A percentile compares a stretch with the other conserved stretches of the same genome.
These are phyloP conservation scores for Coemansia sp. DNA, from an alignment of 192 early-diverging fungal genomes.

Conservation along the genomic window DNA sequence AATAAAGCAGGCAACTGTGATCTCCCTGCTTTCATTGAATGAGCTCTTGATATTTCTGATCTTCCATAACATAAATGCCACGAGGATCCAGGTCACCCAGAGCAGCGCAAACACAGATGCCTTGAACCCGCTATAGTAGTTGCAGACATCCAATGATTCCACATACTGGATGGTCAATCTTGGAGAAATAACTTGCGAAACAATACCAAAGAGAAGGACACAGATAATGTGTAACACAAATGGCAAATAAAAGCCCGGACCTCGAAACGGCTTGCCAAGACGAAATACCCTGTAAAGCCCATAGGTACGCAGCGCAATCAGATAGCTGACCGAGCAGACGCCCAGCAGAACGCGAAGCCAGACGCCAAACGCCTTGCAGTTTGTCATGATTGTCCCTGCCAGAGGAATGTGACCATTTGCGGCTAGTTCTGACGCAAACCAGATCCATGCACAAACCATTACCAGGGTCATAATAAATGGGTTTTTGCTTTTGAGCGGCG, in stretches of 20 bases:
- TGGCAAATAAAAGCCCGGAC: slow-evolving; percentile 29
- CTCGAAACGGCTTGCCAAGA: slow-evolving; percentile 26
- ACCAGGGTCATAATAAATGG: slow-evolving; percentile 27
- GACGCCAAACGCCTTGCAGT: slow-evolving; percentile 44
- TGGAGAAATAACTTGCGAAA: slow-evolving; percentile 18
- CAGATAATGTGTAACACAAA: slow-evolving; percentile 11
- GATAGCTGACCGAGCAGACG: slow-evolving; percentile 23
- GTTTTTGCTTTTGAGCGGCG: slow-evolving; percentile 46
- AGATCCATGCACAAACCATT: slow-evolving; percentile 13
- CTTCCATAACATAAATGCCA: slow-evolving; percentile 29
- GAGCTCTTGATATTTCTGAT: slow-evolving; percentile 50
- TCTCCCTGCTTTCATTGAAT: slow-evolving; percentile 50
- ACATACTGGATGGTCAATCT: slow-evolving; percentile 18
- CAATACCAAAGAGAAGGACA: slow-evolving; percentile 24
- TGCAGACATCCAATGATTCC: slow-evolving; percentile 25
- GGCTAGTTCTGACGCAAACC: slow-evolving; percentile 36
- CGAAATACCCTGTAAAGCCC: slow-evolving; percentile 34
- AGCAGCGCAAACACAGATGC: slow-evolving; percentile 32
- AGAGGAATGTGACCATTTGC: slow-evolving; percentile 33
- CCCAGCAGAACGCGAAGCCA: slow-evolving; percentile 46
- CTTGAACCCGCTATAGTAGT: slow-evolving; percentile 26
- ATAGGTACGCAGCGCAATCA: slow-evolving; percentile 32
- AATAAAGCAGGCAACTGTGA: slow-evolving; percentile 15
- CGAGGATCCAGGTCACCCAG: slow-evolving; percentile 32
- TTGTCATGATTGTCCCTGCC: slow-evolving; percentile 6